These are phyloP conservation scores for Nicotiana tomentosiformis DNA, from an alignment of 257 asterid species.

Conservation along the genomic window DNA sequence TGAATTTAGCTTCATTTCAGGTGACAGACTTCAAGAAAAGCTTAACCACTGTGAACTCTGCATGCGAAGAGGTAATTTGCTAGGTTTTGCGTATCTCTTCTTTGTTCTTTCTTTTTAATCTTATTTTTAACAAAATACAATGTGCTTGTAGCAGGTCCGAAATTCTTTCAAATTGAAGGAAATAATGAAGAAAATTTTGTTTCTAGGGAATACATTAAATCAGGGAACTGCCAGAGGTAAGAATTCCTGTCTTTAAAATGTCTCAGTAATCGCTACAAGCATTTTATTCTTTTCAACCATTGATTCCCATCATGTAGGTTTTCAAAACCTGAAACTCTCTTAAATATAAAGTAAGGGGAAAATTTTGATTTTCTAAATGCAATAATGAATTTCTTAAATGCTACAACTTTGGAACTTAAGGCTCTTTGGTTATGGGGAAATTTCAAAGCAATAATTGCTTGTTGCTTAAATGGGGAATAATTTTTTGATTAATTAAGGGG, in stretches of 20 bases:
- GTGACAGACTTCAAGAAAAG: slow-evolving; percentile 73
- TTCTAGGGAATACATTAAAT: slow-evolving; percentile 86
- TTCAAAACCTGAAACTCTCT: background rate
- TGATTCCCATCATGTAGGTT: background rate
- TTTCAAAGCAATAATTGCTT: background rate
- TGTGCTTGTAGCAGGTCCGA: slow-evolving; percentile 59
- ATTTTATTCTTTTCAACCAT: background rate
- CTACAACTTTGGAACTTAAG: background rate
- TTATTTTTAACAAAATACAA: slow-evolving; percentile 13
- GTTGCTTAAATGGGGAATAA: background rate
- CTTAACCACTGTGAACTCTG: slow-evolving; percentile 69
- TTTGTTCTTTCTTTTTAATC: slow-evolving; percentile 12
- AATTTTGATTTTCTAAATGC: background rate
- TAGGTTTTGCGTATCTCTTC: background rate
- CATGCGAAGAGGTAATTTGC: slow-evolving; percentile 24
- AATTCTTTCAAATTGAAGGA: slow-evolving; percentile 82
- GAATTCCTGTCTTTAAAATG: slow-evolving; percentile 14
- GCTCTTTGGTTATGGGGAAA: background rate
- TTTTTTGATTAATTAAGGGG: background rate
- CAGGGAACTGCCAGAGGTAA: slow-evolving; percentile 99
- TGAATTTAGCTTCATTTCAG: slow-evolving; percentile 40
- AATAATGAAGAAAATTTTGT: slow-evolving; percentile 78
- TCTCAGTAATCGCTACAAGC: background rate
- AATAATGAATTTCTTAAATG: background rate
- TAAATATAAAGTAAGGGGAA: background rate